Conservation (phyloP, 2,329 filamentous ascomycete genomes). For the Leptographium wingfieldii region DNA sequence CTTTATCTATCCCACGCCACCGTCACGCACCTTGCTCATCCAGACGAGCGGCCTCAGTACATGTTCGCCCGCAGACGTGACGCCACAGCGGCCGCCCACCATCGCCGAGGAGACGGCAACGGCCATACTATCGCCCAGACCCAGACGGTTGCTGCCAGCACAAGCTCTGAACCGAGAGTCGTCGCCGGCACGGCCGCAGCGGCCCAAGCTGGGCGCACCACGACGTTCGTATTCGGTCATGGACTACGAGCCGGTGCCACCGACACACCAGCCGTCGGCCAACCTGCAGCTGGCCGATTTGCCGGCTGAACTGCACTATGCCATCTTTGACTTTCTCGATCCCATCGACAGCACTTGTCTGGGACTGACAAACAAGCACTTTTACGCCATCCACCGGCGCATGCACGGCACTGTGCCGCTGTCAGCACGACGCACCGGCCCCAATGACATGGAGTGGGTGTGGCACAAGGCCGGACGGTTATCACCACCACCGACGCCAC, state of each 20-base stretch:
- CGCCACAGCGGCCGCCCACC: constrained; percentile 6
- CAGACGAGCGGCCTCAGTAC: not conserved
- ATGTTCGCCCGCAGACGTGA: not conserved
- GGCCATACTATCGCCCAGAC: not conserved
- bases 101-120: constrained; percentile 8
- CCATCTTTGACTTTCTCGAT: constrained; percentile 49
- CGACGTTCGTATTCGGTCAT: constrained; percentile 49
- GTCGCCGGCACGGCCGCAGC: not conserved
- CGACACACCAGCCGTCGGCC: constrained; percentile 33
- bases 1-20: constrained; percentile 21
- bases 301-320: constrained; percentile 46
- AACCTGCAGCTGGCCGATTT: constrained; percentile 37
- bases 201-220: constrained; percentile 23
- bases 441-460: constrained; percentile 51
- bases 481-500: not conserved
- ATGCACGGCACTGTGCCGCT: constrained; percentile 45
- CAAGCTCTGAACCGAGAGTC: not conserved
- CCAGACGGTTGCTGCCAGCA: not conserved
- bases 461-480: constrained; percentile 40
- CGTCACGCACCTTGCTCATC: constrained; percentile 8
- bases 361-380: constrained; percentile 42
- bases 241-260: constrained; percentile 42
- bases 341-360: constrained; percentile 52
- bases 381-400: constrained; percentile 45
- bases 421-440: constrained; percentile 42